A percentile compares a stretch with the other conserved stretches of the same genome.
These are phyloP conservation scores for Colletotrichum graminicola DNA, from an alignment of 2,329 filamentous ascomycete genomes.

Conservation along the genomic window DNA sequence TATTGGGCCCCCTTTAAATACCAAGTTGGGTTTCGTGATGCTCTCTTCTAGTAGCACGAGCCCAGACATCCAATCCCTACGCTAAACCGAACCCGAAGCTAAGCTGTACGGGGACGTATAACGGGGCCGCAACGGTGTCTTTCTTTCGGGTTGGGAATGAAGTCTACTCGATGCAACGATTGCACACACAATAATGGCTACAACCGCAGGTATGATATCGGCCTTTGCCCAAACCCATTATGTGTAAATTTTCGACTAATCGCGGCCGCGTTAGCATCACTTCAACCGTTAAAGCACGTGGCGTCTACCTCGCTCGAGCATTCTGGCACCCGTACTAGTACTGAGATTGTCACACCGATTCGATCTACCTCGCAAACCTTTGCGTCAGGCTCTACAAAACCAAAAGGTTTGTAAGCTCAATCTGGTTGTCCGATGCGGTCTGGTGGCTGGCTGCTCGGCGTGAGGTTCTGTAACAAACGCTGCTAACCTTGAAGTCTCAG, in stretches of 20 bases:
- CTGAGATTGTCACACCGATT: not conserved
- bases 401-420: conserved; percentile 24
- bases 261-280: conserved; percentile 6
- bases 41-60: not conserved
- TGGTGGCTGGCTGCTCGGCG: not conserved
- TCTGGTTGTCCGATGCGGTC: not conserved
- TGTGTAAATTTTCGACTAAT: conserved; percentile 5
- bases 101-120: not conserved
- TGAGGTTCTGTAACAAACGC: not conserved
- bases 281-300: conserved; percentile 16
- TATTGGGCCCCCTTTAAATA: conserved; percentile 9
- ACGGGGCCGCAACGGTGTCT: not conserved
- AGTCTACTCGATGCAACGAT: not conserved
- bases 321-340: not conserved
- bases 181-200: conserved; percentile 25
- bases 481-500: conserved; percentile 22
- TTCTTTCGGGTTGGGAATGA: conserved; percentile 11
- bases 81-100: not conserved
- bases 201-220: conserved; percentile 25
- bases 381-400: not conserved
- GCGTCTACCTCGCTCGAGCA: not conserved
- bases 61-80: not conserved
- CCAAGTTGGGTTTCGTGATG: conserved; percentile 18
- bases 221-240: not conserved
- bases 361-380: conserved; percentile 5